Conservation (phyloP, 139 green algal genomes). For the Pseudopediastrum boryanum region DNA sequence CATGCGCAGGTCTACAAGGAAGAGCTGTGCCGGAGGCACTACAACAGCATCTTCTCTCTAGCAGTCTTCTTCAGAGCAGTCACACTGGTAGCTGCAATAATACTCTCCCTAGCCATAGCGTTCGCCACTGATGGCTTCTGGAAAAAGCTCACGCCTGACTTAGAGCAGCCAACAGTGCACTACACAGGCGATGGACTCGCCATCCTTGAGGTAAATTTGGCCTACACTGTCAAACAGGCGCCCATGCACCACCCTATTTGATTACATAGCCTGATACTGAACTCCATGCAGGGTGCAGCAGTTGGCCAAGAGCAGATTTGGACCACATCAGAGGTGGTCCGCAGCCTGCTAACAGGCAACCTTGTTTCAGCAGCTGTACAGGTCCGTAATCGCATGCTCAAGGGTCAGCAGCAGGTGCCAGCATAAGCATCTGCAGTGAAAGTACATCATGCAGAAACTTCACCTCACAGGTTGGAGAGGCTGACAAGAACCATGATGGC, state of each 20-base stretch:
- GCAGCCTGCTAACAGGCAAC: slow-evolving; percentile 33
- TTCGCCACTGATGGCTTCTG: slow-evolving; percentile 36
- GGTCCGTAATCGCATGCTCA: slow-evolving; percentile 25
- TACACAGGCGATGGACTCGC: slow-evolving; percentile 30
- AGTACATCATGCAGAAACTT: background rate
- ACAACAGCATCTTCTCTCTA: slow-evolving; percentile 7
- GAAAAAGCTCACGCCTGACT: slow-evolving; percentile 15
- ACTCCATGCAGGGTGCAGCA: slow-evolving; percentile 14
- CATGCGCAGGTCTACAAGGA: slow-evolving; percentile 32
- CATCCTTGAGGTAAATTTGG: slow-evolving; percentile 27
- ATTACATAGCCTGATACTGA: background rate
- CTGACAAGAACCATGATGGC: slow-evolving; percentile 58
- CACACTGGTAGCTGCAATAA: background rate
- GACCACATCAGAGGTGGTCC: slow-evolving; percentile 42
- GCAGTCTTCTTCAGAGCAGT: background rate
- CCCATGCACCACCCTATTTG: background rate
- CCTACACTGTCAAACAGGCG: background rate
- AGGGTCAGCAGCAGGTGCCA: background rate
- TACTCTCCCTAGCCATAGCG: slow-evolving; percentile 19
- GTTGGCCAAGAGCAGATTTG: slow-evolving; percentile 49
- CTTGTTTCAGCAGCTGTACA: slow-evolving; percentile 45
- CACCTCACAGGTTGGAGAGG: slow-evolving; percentile 41
- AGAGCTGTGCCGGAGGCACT: slow-evolving; percentile 22
- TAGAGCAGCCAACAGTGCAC: slow-evolving; percentile 31
- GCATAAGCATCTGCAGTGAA: background rate